Evolutionary conservation across 805 yeast species (phyloP), one percentile per base, ranked within the genome.

Genomic region (Cyberlindnera mycetangii): DNA sequence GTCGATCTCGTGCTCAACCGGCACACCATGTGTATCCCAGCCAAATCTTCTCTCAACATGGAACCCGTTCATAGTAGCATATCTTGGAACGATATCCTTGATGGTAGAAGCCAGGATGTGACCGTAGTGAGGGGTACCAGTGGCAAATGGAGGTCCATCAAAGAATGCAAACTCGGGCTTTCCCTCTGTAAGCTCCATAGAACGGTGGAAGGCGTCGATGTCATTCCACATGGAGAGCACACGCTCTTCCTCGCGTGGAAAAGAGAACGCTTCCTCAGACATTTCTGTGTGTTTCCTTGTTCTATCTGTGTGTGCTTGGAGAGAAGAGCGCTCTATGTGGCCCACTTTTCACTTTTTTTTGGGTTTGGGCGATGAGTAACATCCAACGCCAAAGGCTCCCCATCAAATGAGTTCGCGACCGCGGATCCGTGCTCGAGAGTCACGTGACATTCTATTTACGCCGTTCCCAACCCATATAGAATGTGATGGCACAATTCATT

Each of bases 81-180:
- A 93, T 64, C 99, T 80, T 45, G 99, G 99, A 44, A 93, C 92
- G 54, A 93, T 88, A 71, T 93, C 99, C 68, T 92, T 93, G 60
- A 90, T 88, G 46, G 99, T 93, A 32, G 98, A 93, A 2, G 98
- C 95, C 67, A 93, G 72, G 61, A 93, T 85, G 64, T 93, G 99
- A 52, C 99, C 99, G 66, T 93, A 95, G 67, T 93, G 99, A 35
- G 99, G 99, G 30, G 97, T 88, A 61, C 99, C 99, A 2, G 99
- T 93, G 46, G 99, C 99, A 68, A 93, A 93, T 56, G 99, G 99
- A 8, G 99, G 99, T 22, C 99, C 99, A 70, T 93, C 99, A 62
- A 86, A 93, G 67, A 93, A 93, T 31, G 97, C 80, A 66, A 90
- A 93, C 47, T 83, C 85, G 28, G 95, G 93, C 54, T 81, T 79